phyloP scores from a whole-genome alignment of 2,329 filamentous ascomycete genomes.

The Hypoxylon sp. region DNA sequence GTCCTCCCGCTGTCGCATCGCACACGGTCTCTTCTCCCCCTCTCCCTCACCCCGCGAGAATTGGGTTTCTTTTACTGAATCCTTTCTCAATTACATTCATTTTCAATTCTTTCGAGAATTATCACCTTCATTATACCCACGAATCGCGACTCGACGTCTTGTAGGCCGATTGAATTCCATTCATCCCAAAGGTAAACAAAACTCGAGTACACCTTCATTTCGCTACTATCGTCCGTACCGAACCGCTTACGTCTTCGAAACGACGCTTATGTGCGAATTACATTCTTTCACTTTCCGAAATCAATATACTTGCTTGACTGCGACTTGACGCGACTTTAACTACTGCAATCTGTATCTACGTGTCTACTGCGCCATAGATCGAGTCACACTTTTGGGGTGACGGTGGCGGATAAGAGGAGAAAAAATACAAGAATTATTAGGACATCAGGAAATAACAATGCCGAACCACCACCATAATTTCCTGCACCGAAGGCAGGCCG shows the following conservation, averaged over 20 bases:
- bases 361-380: conserved; percentile 1
- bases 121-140: conserved; percentile 37
- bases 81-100: conserved; percentile 41
- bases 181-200: conserved; percentile 30
- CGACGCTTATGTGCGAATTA: conserved; percentile 39
- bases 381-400: conserved; percentile 8
- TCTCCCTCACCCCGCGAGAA: conserved; percentile 32
- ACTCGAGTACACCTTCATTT: conserved; percentile 34
- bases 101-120: conserved; percentile 38
- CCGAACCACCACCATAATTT: conserved; percentile 39
- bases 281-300: conserved; percentile 35
- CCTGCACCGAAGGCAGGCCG: conserved; percentile 39
- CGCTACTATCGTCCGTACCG: conserved; percentile 18
- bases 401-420: conserved; percentile 18
- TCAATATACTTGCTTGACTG: conserved; percentile 3
- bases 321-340: conserved; percentile 2
- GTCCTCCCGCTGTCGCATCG: conserved; percentile 33
- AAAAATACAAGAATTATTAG: neutral
- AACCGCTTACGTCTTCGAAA: conserved; percentile 24
- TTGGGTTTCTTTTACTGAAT: conserved; percentile 34
- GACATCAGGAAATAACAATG: conserved; percentile 32
- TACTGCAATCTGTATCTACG: conserved; percentile 7
- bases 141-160: conserved; percentile 28
- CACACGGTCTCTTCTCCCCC: conserved; percentile 30
- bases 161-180: conserved; percentile 31